Conservation (phyloP, 192 early-diverging fungal genomes). For the Anaeromyces robustus region DNA sequence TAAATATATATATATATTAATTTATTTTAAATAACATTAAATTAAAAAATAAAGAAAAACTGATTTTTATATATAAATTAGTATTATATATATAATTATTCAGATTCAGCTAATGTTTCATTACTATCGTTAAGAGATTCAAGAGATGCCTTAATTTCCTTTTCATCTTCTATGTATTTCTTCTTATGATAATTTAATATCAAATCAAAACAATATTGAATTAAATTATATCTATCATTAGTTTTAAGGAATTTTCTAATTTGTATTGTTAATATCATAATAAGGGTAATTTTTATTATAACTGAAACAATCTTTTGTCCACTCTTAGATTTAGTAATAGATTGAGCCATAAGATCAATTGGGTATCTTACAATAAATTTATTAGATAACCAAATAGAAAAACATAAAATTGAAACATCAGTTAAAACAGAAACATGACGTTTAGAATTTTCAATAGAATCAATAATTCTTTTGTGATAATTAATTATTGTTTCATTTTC, state of each 20-base stretch:
- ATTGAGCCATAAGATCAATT: neutral
- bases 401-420: neutral
- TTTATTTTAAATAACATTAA: too few relatives aligned
- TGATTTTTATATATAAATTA: too few relatives aligned
- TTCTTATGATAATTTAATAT: neutral
- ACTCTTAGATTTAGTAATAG: neutral
- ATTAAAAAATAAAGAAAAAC: too few relatives aligned
- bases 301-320: neutral
- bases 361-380: neutral
- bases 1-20: too few relatives aligned
- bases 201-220: neutral
- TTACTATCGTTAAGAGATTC: neutral
- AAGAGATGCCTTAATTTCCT: neutral
- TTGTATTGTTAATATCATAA: neutral
- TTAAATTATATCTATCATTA: neutral
- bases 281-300: neutral
- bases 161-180: neutral
- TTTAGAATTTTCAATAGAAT: neutral
- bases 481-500: neutral
- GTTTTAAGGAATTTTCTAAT: neutral
- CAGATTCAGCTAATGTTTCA: neutral
- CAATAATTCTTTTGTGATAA: neutral
- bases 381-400: neutral
- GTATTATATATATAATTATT: neutral
- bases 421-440: neutral